Percentiles rank a stretch among this genome's conserved stretches.
Evolutionary conservation across 805 yeast species (phyloP).

Genomic region (Ogataea allantospora): DNA sequence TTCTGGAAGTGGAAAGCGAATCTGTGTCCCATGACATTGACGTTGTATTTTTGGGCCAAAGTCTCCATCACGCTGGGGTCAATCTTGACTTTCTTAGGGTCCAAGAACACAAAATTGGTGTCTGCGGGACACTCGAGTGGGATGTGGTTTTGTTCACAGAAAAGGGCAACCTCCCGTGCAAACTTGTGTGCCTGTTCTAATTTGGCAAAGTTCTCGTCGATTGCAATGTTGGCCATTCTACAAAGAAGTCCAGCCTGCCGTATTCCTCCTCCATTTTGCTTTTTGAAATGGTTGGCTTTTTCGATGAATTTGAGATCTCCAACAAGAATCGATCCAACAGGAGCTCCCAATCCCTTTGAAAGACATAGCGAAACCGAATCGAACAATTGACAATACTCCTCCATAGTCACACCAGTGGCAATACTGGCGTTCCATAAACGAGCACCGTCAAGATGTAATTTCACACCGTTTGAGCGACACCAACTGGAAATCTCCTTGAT

Average conservation of each 20-base stretch:
- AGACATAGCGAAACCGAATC: constrained; percentile 84
- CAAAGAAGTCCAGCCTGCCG: constrained; percentile 82
- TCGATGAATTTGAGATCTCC: constrained; percentile 57
- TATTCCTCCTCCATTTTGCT: constrained; percentile 89
- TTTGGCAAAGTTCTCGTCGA: constrained; percentile 66
- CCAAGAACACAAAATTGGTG: constrained; percentile 78
- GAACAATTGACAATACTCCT: constrained; percentile 70
- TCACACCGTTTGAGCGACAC: constrained; percentile 58
- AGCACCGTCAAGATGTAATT: constrained; percentile 87
- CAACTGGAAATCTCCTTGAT: constrained; percentile 63
- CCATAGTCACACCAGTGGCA: constrained; percentile 63
- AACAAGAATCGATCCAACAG: constrained; percentile 83
- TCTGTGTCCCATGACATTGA: constrained; percentile 70
- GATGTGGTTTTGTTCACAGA: constrained; percentile 53
- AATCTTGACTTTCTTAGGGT: constrained; percentile 51
- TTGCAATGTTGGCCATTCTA: constrained; percentile 71
- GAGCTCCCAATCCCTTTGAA: constrained; percentile 87
- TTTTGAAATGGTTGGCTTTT: constrained; percentile 77
- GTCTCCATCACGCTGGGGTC: constrained; percentile 50
- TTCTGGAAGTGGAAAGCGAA: constrained; percentile 77
- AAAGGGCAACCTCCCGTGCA: constrained; percentile 48
- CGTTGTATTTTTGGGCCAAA: constrained; percentile 54
- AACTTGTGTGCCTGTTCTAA: constrained; percentile 45
- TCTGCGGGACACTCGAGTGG: constrained; percentile 68
- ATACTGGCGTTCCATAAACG: constrained; percentile 83